Conservation (phyloP, 2,329 filamentous ascomycete genomes). For the Aspergillus felis region DNA sequence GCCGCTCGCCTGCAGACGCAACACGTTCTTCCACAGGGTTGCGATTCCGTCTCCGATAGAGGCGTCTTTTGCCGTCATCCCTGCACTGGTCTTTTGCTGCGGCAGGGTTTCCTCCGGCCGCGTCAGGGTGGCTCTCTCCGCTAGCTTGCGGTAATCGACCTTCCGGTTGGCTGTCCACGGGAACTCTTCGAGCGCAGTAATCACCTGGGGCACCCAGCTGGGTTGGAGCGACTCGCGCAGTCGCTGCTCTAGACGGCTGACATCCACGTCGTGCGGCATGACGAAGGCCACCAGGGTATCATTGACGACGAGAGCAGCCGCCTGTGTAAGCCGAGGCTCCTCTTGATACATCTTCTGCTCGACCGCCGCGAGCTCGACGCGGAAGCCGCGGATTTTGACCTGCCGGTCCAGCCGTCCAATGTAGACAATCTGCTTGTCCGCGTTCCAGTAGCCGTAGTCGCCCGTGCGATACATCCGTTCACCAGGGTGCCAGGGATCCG, state of each 20-base stretch:
- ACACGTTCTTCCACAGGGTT: not conserved
- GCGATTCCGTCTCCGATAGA: not conserved
- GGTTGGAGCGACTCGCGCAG: not conserved
- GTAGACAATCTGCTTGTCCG: not conserved
- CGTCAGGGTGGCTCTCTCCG: not conserved
- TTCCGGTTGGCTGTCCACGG: not conserved
- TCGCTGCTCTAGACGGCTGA: not conserved
- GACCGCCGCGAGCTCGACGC: not conserved
- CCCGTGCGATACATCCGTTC: slow-evolving; percentile 2
- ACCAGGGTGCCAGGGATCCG: not conserved
- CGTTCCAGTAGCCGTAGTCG: slow-evolving; percentile 1
- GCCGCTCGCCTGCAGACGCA: not conserved
- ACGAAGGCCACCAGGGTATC: not conserved
- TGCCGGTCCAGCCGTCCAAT: not conserved
- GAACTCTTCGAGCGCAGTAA: not conserved
- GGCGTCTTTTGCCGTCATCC: not conserved
- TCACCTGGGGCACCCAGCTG: not conserved
- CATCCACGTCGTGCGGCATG: not conserved
- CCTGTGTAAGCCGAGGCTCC: not conserved
- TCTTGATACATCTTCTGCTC: not conserved
- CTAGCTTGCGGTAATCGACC: not conserved
- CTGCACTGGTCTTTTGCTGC: not conserved
- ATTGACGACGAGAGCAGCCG: not conserved
- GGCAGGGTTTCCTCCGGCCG: not conserved
- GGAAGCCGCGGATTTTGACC: slow-evolving; percentile 1